Percentiles rank a stretch among this genome's conserved stretches.
Evolutionary conservation across 73 alveolate genomes (phyloP).

Genomic region (Paramecium bursaria): DNA sequence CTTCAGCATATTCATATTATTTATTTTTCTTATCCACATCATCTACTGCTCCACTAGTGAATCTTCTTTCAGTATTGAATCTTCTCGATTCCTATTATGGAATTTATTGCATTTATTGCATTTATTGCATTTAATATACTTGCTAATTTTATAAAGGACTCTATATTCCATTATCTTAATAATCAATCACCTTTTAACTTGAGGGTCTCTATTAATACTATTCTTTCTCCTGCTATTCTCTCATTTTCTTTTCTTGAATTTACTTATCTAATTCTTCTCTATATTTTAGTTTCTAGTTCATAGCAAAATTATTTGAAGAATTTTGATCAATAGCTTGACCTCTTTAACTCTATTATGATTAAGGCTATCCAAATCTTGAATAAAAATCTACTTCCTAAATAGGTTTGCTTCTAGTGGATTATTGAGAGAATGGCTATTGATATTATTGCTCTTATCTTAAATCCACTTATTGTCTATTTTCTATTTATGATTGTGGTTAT

Average conservation of each 20-base stretch:
- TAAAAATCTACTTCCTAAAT: conserved; percentile 44
- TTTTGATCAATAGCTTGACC: not conserved
- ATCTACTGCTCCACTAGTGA: conserved; percentile 24
- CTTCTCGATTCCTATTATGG: conserved; percentile 54
- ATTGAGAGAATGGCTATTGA: not conserved
- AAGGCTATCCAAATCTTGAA: conserved; percentile 47
- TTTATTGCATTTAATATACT: too few relatives aligned
- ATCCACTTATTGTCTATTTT: not conserved
- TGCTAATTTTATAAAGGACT: too few relatives aligned
- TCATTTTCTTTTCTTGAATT: conserved; percentile 34
- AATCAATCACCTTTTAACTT: not conserved
- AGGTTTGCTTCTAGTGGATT: not conserved
- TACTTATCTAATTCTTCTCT: conserved; percentile 55
- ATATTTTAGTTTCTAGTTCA: not conserved
- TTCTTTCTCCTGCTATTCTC: conserved; percentile 9
- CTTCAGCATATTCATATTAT: conserved; percentile 44
- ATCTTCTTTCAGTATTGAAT: conserved; percentile 36
- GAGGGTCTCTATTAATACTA: conserved; percentile 7
- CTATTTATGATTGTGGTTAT: conserved; percentile 4
- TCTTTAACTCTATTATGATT: conserved; percentile 36
- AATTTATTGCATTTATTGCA: too few relatives aligned
- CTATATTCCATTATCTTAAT: conserved; percentile 10
- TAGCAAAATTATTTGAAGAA: not conserved
- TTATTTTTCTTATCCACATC: conserved; percentile 32
- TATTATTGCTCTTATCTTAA: not conserved